Conservation (phyloP, 1,139 yeast species). For the Taphrina populina region DNA sequence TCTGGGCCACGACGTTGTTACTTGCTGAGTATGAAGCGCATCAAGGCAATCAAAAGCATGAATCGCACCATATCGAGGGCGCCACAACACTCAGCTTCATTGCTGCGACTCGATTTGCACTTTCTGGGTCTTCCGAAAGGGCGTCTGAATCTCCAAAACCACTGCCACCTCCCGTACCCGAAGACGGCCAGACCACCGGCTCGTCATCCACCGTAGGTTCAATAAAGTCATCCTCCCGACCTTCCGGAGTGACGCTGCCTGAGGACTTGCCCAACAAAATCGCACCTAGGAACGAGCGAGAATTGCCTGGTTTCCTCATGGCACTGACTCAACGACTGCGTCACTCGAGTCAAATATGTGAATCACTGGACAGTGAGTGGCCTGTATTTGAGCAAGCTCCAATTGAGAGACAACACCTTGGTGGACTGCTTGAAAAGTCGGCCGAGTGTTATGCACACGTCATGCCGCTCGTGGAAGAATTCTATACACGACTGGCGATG, state of each 20-base stretch:
- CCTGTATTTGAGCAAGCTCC: slow-evolving; percentile 18
- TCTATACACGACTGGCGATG: slow-evolving; percentile 13
- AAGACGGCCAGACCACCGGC: neutral
- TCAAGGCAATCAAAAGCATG: slow-evolving; percentile 13
- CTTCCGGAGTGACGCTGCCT: neutral
- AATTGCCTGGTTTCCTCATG: slow-evolving; percentile 21
- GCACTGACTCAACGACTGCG: slow-evolving; percentile 20
- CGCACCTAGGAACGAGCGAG: slow-evolving; percentile 19
- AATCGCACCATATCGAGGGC: slow-evolving; percentile 24
- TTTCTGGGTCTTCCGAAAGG: neutral
- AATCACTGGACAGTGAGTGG: slow-evolving; percentile 14
- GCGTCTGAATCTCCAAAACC: neutral
- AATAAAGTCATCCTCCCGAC: neutral
- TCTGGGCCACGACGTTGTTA: slow-evolving; percentile 29
- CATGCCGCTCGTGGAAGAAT: slow-evolving; percentile 24
- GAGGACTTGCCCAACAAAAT: neutral
- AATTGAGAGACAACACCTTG: slow-evolving; percentile 15
- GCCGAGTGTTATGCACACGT: slow-evolving; percentile 28
- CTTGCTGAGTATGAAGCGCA: slow-evolving; percentile 25
- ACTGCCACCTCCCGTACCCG: neutral
- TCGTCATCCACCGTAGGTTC: neutral
- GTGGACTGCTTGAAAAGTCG: slow-evolving; percentile 19
- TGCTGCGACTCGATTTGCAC: slow-evolving; percentile 12
- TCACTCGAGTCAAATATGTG: slow-evolving; percentile 20
- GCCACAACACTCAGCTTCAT: slow-evolving; percentile 27